Evolutionary conservation across 1,284 basidiomycete genomes (phyloP), one percentile per base, ranked within the genome.

Genomic region (Ceratobasidium sp.): DNA sequence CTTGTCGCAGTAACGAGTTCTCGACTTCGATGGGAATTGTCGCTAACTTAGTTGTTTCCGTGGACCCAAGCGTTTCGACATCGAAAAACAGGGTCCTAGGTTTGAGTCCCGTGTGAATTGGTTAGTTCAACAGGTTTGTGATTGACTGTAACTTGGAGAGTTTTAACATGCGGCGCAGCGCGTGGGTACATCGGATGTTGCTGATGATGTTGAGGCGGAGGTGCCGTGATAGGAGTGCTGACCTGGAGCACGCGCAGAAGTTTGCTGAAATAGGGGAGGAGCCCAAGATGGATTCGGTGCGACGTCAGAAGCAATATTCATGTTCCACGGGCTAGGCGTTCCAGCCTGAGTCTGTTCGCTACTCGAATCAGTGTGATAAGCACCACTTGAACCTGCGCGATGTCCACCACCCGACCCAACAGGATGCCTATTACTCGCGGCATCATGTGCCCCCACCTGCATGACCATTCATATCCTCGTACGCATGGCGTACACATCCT

Each of bases 191-290:
- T 70, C 42, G 71, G 67, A 61, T 80, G 78, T 26, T 77, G 79
- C 28, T 52, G 81, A 77, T 68, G 81, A 66, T 48, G 75, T 52
- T 44, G 79, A 38, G 62, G 80, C 73, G 61, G 71, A 40, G 75
- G 76, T 23, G 75, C 77, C 33, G 46, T 56, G 54, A 40, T 73
- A 74, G 15, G 79, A 50, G 66, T 64, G 65, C 28, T 64, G 65
- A n/a, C 48, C 66, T n/a, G 68, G 64, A n/a, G 68, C 70, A 20
- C 64, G 62, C 48, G 78, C 28, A 67, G 59, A 78, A n/a, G 78
- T 61, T 20, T 81, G 81, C 54, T 80, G 56, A 44, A 68, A 70
- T 62, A 17, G 70, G 40, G 56, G 67, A n/a, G 54, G 64, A n/a
- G 6, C 65, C 65, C 65, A 67, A 17, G n/a, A 17, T 48, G 65